A percentile compares a stretch with the other conserved stretches of the same genome.
These are phyloP conservation scores for Monosporascus cannonballus DNA, from an alignment of 2,329 filamentous ascomycete genomes.

Conservation along the genomic window DNA sequence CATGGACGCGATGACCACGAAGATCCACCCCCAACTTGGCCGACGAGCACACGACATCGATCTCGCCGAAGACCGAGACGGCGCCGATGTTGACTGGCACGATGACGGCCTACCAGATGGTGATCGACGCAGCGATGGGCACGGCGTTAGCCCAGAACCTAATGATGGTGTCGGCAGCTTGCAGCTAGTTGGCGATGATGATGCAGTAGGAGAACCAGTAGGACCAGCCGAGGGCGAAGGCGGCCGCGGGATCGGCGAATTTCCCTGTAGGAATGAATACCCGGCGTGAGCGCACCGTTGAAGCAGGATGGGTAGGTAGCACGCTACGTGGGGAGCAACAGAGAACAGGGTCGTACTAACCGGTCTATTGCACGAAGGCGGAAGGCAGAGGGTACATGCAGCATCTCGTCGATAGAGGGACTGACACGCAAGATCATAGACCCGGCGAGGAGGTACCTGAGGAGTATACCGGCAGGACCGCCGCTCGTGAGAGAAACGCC, in stretches of 20 bases:
- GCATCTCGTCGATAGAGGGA: constrained; percentile 40
- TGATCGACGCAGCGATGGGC: constrained; percentile 37
- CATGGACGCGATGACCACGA: constrained; percentile 39
- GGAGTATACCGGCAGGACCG: constrained; percentile 37
- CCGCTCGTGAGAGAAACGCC: constrained; percentile 34
- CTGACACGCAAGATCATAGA: constrained; percentile 40
- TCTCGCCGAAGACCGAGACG: constrained; percentile 38
- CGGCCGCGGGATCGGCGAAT: constrained; percentile 36
- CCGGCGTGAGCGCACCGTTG: too few relatives aligned
- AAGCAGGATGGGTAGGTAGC: too few relatives aligned
- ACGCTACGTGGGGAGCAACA: too few relatives aligned
- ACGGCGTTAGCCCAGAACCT: constrained; percentile 37
- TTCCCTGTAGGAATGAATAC: constrained; percentile 19
- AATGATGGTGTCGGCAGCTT: constrained; percentile 35
- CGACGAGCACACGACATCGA: constrained; percentile 35
- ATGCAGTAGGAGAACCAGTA: constrained; percentile 40
- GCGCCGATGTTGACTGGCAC: constrained; percentile 33
- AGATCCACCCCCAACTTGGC: constrained; percentile 43
- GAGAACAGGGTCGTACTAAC: constrained; percentile 6
- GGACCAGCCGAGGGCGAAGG: constrained; percentile 40
- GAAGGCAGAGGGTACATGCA: constrained; percentile 39
- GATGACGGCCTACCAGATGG: constrained; percentile 35
- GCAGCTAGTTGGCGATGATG: constrained; percentile 37
- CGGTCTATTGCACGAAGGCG: constrained; percentile 40
- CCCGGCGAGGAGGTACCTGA: constrained; percentile 39